Evolutionary conservation across 192 early-diverging fungal genomes (phyloP).

Genomic region (Cetraspora pellucida): DNA sequence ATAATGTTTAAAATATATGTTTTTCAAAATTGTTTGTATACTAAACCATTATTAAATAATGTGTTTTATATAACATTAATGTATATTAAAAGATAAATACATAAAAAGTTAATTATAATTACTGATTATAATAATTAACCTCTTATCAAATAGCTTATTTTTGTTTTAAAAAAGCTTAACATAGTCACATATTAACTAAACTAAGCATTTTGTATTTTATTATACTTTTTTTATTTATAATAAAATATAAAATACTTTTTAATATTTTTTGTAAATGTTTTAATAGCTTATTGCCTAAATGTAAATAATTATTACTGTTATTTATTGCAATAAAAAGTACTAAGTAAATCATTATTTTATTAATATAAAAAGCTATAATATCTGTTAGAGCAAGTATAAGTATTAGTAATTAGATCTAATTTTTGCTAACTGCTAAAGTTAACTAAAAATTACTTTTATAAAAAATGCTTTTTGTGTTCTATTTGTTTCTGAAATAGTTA

Average conservation of each 20-base stretch:
- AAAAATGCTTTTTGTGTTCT: not conserved
- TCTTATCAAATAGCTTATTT: not conserved
- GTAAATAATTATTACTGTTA: not conserved
- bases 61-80: not conserved
- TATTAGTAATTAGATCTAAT: not conserved
- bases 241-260: not conserved
- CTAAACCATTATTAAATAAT: not conserved
- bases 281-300: not conserved
- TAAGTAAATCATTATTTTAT: not conserved
- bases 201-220: not conserved
- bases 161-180: not conserved
- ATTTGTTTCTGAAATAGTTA: not conserved
- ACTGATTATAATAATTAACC: not conserved
- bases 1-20: not conserved
- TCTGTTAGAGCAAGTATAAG: not conserved
- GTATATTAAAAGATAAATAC: not conserved
- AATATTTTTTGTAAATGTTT: not conserved
- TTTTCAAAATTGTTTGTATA: not conserved
- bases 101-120: not conserved
- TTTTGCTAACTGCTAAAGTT: not conserved
- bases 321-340: not conserved
- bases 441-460: not conserved
- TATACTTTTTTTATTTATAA: slow-evolving; percentile 1
- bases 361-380: not conserved
- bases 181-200: not conserved